Conservation (phyloP, 208 protist genomes). For the Acanthamoeba castellanii region DNA sequence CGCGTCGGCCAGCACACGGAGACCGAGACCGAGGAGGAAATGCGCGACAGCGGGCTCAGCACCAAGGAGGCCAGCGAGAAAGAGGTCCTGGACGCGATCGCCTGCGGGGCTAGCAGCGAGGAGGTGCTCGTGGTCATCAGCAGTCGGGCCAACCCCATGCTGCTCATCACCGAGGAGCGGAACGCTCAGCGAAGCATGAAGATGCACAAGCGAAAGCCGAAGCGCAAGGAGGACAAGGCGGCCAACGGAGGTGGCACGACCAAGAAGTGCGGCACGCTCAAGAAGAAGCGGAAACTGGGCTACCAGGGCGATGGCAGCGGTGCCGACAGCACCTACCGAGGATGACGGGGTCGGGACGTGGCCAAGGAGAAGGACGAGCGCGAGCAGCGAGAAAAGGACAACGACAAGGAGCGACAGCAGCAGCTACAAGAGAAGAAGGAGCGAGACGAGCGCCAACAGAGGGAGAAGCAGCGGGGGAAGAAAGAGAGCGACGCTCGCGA, state of each 20-base stretch:
- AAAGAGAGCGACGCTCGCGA: not conserved
- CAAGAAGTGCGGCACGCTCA: not conserved
- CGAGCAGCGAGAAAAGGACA: not conserved
- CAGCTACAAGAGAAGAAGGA: not conserved
- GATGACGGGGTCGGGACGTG: not conserved
- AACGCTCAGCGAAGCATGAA: not conserved
- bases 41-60: not conserved
- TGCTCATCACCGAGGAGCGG: not conserved
- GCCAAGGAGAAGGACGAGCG: not conserved
- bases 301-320: not conserved
- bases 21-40: constrained; percentile 28
- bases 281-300: not conserved
- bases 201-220: not conserved
- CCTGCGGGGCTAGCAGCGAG: not conserved
- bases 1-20: not conserved
- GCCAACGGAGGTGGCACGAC: not conserved
- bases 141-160: not conserved
- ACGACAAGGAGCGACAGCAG: not conserved
- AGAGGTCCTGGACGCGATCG: not conserved
- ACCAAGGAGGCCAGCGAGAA: constrained; percentile 3
- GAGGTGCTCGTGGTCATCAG: not conserved
- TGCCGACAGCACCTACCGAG: constrained; percentile 13
- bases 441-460: not conserved
- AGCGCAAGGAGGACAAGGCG: not conserved
- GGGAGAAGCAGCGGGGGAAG: not conserved